A percentile compares a stretch with the other conserved stretches of the same genome.
phyloP scores from a whole-genome alignment of 2,329 filamentous ascomycete genomes.

The Furcasterigmium furcatum region DNA sequence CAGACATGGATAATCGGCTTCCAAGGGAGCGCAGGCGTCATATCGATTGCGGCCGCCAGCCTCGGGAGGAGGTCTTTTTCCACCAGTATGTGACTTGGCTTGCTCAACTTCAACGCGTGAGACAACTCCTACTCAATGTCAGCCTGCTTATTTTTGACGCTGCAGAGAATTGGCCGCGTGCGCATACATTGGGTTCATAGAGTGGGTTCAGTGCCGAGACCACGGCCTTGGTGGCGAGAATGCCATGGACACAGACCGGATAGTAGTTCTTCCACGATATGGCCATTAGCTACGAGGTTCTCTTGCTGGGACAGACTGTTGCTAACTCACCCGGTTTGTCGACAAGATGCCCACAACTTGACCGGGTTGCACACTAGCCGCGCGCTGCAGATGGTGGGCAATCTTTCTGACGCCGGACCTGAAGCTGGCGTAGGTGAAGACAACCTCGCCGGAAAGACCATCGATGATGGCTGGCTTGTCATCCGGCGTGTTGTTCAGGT shows the following conservation, averaged over 20 bases:
- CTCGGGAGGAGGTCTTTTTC: slow-evolving; percentile 2
- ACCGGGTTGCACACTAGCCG: not conserved
- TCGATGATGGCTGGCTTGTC: slow-evolving; percentile 6
- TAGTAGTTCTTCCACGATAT: slow-evolving; percentile 4
- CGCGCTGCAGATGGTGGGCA: slow-evolving; percentile 3
- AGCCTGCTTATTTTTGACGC: not conserved
- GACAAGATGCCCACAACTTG: slow-evolving; percentile 7
- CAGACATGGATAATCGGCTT: not conserved
- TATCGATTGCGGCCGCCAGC: not conserved
- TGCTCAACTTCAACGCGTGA: slow-evolving; percentile 5
- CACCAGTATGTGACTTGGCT: slow-evolving; percentile 5
- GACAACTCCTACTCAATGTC: slow-evolving; percentile 2
- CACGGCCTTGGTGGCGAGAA: slow-evolving; percentile 4
- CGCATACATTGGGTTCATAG: slow-evolving; percentile 4
- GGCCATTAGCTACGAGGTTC: not conserved
- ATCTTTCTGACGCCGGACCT: slow-evolving; percentile 5
- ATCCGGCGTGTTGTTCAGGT: slow-evolving; percentile 6
- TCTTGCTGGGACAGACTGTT: not conserved
- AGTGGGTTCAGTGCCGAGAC: slow-evolving; percentile 8
- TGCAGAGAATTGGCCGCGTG: not conserved
- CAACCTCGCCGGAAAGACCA: slow-evolving; percentile 4
- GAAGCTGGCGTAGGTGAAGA: slow-evolving; percentile 8
- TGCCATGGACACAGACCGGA: slow-evolving; percentile 7
- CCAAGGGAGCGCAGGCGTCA: not conserved
- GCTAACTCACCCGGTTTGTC: slow-evolving; percentile 3